Conservation (phyloP, 2,329 filamentous ascomycete species). For the Tolypocladium inflatum region DNA sequence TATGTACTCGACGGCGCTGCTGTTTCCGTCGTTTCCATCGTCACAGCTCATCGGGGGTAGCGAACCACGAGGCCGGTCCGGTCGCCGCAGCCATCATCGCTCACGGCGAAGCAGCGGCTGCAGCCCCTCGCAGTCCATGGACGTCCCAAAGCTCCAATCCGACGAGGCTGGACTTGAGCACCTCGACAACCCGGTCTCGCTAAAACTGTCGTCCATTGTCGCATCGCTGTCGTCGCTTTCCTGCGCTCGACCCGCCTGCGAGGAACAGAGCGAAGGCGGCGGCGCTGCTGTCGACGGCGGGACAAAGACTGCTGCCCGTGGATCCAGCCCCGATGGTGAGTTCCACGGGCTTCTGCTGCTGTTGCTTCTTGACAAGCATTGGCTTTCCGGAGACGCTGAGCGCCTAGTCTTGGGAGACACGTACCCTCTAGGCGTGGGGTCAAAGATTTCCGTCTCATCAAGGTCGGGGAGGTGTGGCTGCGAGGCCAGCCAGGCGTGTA, state of each 20-base stretch:
- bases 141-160: not conserved
- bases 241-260: not conserved
- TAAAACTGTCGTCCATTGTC: not conserved
- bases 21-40: not conserved
- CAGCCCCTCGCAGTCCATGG: not conserved
- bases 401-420: not conserved
- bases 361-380: not conserved
- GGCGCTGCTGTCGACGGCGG: not conserved
- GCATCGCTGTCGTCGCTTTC: not conserved
- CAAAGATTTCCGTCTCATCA: not conserved
- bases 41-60: not conserved
- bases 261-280: not conserved
- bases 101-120: not conserved
- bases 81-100: not conserved
- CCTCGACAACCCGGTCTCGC: not conserved
- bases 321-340: not conserved
- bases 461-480: slow-evolving; percentile 1
- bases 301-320: slow-evolving; percentile 4
- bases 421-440: slow-evolving; percentile 2
- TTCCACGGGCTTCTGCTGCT: not conserved
- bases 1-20: not conserved
- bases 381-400: too few relatives aligned
- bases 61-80: not conserved
- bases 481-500: slow-evolving; percentile 4
- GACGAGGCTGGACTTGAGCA: not conserved